Percentiles rank a stretch among this genome's conserved stretches.
Conservation (phyloP, 2,329 filamentous ascomycete genomes). For the Penicillium glabrum region DNA sequence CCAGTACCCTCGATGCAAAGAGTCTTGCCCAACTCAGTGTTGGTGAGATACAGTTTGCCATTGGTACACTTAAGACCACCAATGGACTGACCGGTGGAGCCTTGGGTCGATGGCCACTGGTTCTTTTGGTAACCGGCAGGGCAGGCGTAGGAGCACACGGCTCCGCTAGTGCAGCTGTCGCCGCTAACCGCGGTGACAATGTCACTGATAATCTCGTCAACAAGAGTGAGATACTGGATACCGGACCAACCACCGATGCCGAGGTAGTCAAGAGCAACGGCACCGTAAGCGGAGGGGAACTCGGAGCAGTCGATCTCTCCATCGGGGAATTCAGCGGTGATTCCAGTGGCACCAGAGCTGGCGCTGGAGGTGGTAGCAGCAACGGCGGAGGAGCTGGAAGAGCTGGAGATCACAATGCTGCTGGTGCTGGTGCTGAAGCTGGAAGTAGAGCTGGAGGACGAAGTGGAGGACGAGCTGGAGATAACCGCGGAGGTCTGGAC, state of each 20-base stretch:
- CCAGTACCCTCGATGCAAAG: constrained; percentile 75
- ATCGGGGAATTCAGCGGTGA: constrained; percentile 3
- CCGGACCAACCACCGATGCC: constrained; percentile 74
- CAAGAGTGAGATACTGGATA: constrained; percentile 65
- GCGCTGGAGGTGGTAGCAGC: constrained; percentile 25
- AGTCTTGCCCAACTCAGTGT: constrained; percentile 59
- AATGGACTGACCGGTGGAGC: constrained; percentile 75
- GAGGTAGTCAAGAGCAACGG: constrained; percentile 68
- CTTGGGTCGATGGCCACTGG: constrained; percentile 82
- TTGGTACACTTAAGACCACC: constrained; percentile 77
- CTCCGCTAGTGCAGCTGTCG: constrained; percentile 59
- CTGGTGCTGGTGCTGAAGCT: constrained; percentile 20
- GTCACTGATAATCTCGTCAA: constrained; percentile 58
- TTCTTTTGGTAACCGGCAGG: constrained; percentile 88
- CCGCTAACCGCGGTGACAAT: constrained; percentile 66
- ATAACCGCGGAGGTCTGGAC: constrained; percentile 48
- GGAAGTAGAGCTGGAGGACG: constrained; percentile 20
- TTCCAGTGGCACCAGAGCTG: constrained; percentile 14
- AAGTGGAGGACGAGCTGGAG: constrained; percentile 22
- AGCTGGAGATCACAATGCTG: constrained; percentile 1
- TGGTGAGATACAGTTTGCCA: constrained; percentile 76
- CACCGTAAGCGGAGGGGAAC: constrained; percentile 82
- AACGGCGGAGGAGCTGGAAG: constrained; percentile 8
- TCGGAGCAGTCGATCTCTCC: constrained; percentile 67
- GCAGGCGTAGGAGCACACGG: constrained; percentile 91